Percentiles rank a stretch among this genome's conserved stretches.
These are phyloP conservation scores for Penicillium oxalicum DNA, from an alignment of 2,329 filamentous ascomycete species.

Conservation along the genomic window DNA sequence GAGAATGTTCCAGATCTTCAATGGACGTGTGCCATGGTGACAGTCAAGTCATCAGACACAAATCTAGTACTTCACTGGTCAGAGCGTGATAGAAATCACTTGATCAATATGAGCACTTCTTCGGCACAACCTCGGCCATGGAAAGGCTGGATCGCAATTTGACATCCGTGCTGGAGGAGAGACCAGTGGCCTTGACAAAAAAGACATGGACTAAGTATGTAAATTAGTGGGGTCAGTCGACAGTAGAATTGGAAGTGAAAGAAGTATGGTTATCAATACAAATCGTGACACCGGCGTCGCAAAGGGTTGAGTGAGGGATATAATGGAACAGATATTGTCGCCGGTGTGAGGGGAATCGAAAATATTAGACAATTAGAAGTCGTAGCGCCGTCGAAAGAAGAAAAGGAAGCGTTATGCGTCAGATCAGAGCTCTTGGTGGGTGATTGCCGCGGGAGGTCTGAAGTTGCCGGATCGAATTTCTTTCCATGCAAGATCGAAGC, in stretches of 20 bases:
- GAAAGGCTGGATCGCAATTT: constrained; percentile 87
- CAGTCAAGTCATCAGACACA: constrained; percentile 29
- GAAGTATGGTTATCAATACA: constrained; percentile 29
- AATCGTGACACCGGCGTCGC: constrained; percentile 20
- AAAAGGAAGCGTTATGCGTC: constrained; percentile 3
- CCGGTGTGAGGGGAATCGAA: constrained; percentile 23
- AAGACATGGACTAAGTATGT: not conserved
- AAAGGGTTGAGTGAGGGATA: constrained; percentile 13
- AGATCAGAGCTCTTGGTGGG: constrained; percentile 41
- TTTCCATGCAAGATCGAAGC: constrained; percentile 65
- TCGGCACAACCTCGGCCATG: constrained; percentile 95
- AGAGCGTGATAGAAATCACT: constrained; percentile 18
- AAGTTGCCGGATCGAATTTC: constrained; percentile 50
- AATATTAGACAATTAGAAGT: constrained; percentile 22
- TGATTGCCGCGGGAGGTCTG: constrained; percentile 29
- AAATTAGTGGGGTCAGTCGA: not conserved
- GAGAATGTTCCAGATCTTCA: constrained; percentile 40
- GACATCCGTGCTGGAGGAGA: constrained; percentile 81
- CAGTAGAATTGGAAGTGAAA: constrained; percentile 13
- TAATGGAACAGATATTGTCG: constrained; percentile 22
- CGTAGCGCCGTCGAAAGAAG: constrained; percentile 26
- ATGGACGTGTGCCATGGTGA: constrained; percentile 40
- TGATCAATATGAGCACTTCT: constrained; percentile 83
- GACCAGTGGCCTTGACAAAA: not conserved
- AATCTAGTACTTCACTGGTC: constrained; percentile 42